Base-by-base conservation (phyloP, 1,139 yeast genomes). In the Candida sp. region DNA sequence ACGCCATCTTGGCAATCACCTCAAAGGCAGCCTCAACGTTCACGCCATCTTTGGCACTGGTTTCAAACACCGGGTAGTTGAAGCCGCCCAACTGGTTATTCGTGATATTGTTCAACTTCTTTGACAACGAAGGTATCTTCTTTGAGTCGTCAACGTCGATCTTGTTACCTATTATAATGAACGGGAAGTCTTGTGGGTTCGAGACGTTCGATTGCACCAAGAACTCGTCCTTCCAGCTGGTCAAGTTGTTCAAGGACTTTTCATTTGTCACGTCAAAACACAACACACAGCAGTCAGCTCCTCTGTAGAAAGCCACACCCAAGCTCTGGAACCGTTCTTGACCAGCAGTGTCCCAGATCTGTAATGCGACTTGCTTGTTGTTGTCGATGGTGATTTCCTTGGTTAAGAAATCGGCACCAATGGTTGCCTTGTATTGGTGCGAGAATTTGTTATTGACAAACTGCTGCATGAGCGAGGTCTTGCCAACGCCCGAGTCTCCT, bases 341-440 rank as follows among this genome's bases (percentile, higher is more conserved):
- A 31, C 99, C 99, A 3, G 99, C 99, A 42, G 99, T 94, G 67
- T 94, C 99, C 99, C 99, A 94, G 50, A 94, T 85, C 77, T 94
- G 97, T 78, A 89, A 80, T 30, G 92, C 86, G 9, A 88, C 93
- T 57, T 83, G 81, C 60, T 88, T 84, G 58, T 72, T 72, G 66
- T 87, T 94, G 68, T 94, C 98, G 52, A 94, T 82, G 27, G 80
- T 75, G 53, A 94, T 84, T 65, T 94, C 98, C 68, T 93, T 93
- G 42, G 98, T 94, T 57, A 93, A 78, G 66, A 94, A 94, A 69
- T 94, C 99, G 3, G 98, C 99, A 6, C 99, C 99, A 59, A 94
- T 94, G 23, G 99, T 94, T 30, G 99, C 98, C 68, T 94, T 94
- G 72, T 94, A 94, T 68, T 94, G 98, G 59, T 93, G 96, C 45